A percentile compares a stretch with the other conserved stretches of the same genome.
These are phyloP conservation scores for Xylaria bambusicola DNA, from an alignment of 495 filamentous ascomycete genomes.

Conservation along the genomic window DNA sequence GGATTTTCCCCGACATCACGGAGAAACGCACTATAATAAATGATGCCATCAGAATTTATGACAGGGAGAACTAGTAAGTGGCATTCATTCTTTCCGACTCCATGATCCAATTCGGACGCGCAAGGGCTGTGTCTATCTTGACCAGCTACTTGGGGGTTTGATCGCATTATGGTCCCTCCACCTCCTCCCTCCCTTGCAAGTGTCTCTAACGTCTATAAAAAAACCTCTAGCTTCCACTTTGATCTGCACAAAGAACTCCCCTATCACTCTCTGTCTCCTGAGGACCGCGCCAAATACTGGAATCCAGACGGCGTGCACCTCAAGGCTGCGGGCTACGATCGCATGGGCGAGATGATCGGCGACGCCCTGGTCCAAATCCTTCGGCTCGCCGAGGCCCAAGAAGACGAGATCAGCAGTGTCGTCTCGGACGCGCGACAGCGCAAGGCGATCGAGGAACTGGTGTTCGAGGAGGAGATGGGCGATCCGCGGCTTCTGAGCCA, in stretches of 20 bases:
- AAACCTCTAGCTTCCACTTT: slow-evolving; percentile 51
- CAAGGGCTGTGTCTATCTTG: no score
- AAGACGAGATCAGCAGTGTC: slow-evolving; percentile 29
- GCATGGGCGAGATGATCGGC: slow-evolving; percentile 58
- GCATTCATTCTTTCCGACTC: neutral
- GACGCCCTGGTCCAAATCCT: slow-evolving; percentile 47
- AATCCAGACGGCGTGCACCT: slow-evolving; percentile 63
- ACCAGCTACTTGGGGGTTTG: no score
- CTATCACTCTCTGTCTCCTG: slow-evolving; percentile 48
- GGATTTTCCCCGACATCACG: slow-evolving; percentile 31
- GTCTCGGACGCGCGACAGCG: slow-evolving; percentile 28
- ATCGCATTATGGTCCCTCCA: neutral
- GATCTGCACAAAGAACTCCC: slow-evolving; percentile 56
- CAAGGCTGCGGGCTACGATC: slow-evolving; percentile 58
- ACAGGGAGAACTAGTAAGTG: slow-evolving; percentile 50
- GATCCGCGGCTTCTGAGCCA: slow-evolving; percentile 41
- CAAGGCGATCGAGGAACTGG: slow-evolving; percentile 39
- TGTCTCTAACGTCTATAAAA: neutral
- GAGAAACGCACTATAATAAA: slow-evolving; percentile 52
- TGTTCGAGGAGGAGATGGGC: slow-evolving; percentile 46
- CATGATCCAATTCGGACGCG: no score
- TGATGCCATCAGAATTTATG: slow-evolving; percentile 48
- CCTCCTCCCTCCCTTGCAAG: neutral
- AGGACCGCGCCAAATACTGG: slow-evolving; percentile 52
- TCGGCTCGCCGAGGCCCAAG: slow-evolving; percentile 36